Evolutionary conservation across 345 rosid genomes (phyloP), one percentile per base, ranked within the genome.

Genomic region (Eutrema yunnanense): DNA sequence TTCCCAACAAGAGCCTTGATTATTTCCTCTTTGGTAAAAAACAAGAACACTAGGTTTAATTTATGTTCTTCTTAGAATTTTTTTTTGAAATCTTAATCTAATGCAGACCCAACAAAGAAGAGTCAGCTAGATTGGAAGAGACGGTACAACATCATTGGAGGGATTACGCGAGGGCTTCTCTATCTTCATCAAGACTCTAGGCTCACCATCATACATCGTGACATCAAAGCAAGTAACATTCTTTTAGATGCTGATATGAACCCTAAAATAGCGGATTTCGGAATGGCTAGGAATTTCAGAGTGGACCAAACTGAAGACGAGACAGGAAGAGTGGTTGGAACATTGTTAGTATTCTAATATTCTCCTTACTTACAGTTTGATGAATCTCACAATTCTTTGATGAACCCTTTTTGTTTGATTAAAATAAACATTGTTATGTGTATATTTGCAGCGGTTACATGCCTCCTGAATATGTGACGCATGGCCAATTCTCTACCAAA

Each of bases 1-100:
- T 82, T 50, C 80, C 81, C 2, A 76, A 80, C 58, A 58, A 81
- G 37, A 81, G 86, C 41, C 78, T 83, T 5, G 70, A 83, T 27
- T 69, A 65, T 13, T 81, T 74, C 41, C 79, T 83, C 60, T 83
- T 76, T 40, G 75, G 73, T 69, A 69, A 67, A 33, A 12, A 44
- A 36, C 3, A 33, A 5, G 0, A 33, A 55, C 8, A 22, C n/a
- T 44, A 5, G n/a, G 11, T 34, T 44, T 54, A 9, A 2, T 16
- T 42, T 41, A 11, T 67, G 2, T 53, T 53, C 16, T 16, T 55
- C 16, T 16, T 16, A 52, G 8, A 1, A 9, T 3, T 0, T 2
- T 27, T 43, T 19, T 26, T 56, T 12, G 44, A 6, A 11, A 1
- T 55, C 1, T 30, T 43, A 12, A 6, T 56, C 3, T 11, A 22